Percentiles rank a stretch among this genome's conserved stretches.
These are phyloP conservation scores for Microsporum canis DNA, from an alignment of 2,329 filamentous ascomycete genomes.

Conservation along the genomic window DNA sequence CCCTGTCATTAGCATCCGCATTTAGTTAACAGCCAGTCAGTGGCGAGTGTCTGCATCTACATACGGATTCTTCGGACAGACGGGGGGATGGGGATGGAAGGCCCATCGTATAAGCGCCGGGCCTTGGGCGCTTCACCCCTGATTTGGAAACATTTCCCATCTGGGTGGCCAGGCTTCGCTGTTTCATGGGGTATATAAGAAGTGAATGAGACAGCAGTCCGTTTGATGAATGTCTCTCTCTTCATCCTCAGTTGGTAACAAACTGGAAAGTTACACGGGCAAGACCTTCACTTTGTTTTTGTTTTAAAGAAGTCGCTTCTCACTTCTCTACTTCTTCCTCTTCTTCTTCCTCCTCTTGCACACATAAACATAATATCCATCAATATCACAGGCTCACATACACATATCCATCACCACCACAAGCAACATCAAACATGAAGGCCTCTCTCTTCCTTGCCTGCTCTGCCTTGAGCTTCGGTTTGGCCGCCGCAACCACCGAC, in stretches of 20 bases:
- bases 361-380: neutral
- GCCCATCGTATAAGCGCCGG: no score
- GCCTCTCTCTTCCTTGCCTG: slow-evolving; percentile 1
- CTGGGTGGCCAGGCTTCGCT: neutral
- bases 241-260: neutral
- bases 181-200: neutral
- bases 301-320: neutral
- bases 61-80: no score
- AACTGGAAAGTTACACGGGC: no score
- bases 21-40: neutral
- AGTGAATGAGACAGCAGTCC: neutral
- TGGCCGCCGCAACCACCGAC: slow-evolving; percentile 25
- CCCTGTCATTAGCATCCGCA: no score
- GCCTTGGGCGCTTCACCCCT: neutral
- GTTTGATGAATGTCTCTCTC: neutral
- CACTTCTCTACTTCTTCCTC: neutral
- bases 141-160: neutral
- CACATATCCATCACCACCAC: neutral
- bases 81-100: no score
- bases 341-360: neutral
- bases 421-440: neutral
- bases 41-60: no score
- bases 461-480: slow-evolving; percentile 16
- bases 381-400: neutral
- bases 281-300: neutral